A percentile compares a stretch with the other conserved stretches of the same genome.
These are phyloP conservation scores for Russula dissimulans DNA, from an alignment of 768 basidiomycete species.

Conservation along the genomic window DNA sequence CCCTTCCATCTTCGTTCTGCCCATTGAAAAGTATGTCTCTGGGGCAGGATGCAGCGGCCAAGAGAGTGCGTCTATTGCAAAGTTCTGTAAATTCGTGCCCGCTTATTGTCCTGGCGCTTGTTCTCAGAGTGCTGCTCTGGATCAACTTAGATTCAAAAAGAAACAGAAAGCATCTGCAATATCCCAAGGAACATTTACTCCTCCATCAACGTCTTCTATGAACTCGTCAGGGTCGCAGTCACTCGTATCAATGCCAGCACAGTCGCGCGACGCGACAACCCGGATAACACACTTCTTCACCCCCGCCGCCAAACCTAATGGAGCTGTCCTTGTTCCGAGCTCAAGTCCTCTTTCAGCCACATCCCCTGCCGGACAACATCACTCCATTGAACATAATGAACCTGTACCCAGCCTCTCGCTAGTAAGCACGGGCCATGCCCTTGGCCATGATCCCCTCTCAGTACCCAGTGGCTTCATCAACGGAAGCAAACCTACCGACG, in stretches of 20 bases:
- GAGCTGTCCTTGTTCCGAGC: conserved; percentile 63
- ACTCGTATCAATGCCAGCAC: conserved; percentile 38
- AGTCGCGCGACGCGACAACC: conserved; percentile 68
- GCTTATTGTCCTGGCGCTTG: conserved; percentile 10
- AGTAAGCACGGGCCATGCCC: conserved; percentile 29
- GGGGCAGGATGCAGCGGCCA: conserved; percentile 15
- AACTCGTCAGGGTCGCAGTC: conserved; percentile 20
- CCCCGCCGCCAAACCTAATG: conserved; percentile 37
- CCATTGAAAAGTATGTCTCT: conserved; percentile 11
- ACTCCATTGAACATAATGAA: conserved; percentile 30
- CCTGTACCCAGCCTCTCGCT: conserved; percentile 33
- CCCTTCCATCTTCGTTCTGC: background rate
- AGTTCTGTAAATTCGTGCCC: conserved; percentile 22
- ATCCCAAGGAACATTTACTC: conserved; percentile 22
- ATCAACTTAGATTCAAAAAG: conserved; percentile 42
- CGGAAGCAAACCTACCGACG: conserved; percentile 33
- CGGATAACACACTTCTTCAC: conserved; percentile 45
- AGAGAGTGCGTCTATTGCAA: conserved; percentile 20
- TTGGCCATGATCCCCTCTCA: conserved; percentile 7
- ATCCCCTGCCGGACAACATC: conserved; percentile 31
- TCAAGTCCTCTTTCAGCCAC: conserved; percentile 55
- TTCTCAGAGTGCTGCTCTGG: conserved; percentile 36
- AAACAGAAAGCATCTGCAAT: conserved; percentile 24
- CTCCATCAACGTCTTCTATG: conserved; percentile 20
- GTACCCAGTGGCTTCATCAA: conserved; percentile 15